Evolutionary conservation across 139 green algal genomes (phyloP).

Genomic region (Deuterostichococcus epilithicus): DNA sequence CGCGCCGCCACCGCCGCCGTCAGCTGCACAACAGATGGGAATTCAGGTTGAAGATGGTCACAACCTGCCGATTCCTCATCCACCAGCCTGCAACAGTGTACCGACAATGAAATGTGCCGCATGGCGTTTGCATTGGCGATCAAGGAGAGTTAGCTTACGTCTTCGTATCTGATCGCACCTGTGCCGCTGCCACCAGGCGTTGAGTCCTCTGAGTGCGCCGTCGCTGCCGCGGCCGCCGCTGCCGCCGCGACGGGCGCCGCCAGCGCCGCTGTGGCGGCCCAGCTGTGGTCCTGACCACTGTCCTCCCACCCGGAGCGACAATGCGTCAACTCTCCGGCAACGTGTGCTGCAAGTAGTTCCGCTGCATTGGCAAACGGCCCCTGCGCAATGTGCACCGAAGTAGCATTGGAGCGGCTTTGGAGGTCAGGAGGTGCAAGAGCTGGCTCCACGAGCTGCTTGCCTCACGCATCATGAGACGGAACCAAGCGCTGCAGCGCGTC

Average conservation of each 20-base stretch:
- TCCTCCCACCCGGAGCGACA: not conserved
- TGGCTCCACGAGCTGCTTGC: not conserved
- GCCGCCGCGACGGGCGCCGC: not conserved
- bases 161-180: no score
- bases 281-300: not conserved
- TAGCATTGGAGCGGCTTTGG: no score
- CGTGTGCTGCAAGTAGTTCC: not conserved
- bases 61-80: no score
- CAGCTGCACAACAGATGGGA: not conserved
- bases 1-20: no score
- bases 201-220: not conserved
- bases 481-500: not conserved
- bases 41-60: no score
- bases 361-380: not conserved
- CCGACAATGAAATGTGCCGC: no score
- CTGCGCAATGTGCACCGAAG: not conserved
- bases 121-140: no score
- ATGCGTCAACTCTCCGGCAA: not conserved
- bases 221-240: not conserved
- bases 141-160: no score
- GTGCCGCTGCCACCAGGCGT: not conserved
- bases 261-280: not conserved
- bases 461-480: not conserved
- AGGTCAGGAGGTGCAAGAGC: not conserved
- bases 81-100: no score